phyloP scores from a whole-genome alignment of 2,329 filamentous ascomycete genomes.

The Aspergillus vadensis region DNA sequence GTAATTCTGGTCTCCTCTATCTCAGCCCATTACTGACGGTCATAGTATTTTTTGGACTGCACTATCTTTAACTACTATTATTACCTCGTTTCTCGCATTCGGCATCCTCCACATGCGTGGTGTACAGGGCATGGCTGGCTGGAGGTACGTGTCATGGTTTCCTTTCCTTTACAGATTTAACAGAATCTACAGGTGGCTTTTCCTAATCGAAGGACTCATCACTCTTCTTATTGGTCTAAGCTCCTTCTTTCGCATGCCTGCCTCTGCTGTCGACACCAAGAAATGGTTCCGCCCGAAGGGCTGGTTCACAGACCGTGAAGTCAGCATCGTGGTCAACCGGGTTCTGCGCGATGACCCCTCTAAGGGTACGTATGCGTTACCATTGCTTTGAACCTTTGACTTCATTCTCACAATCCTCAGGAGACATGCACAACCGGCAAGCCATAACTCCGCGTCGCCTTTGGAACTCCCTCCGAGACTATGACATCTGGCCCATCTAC shows the following conservation, averaged over 20 bases:
- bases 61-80: conserved; percentile 44
- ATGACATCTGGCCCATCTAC: conserved; percentile 62
- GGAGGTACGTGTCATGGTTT: conserved; percentile 48
- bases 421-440: conserved; percentile 62
- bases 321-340: conserved; percentile 63
- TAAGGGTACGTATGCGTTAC: conserved; percentile 43
- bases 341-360: conserved; percentile 62
- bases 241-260: conserved; percentile 59
- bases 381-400: neutral
- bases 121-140: conserved; percentile 36
- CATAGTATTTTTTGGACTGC: conserved; percentile 67
- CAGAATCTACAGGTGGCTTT: conserved; percentile 45
- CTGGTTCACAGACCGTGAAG: conserved; percentile 64
- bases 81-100: conserved; percentile 40
- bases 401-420: conserved; percentile 4
- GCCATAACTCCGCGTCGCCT: conserved; percentile 54
- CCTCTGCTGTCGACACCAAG: conserved; percentile 54
- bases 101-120: conserved; percentile 41
- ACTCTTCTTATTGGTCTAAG: conserved; percentile 57
- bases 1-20: conserved; percentile 6
- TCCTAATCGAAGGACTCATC: conserved; percentile 59
- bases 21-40: neutral
- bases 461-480: conserved; percentile 58
- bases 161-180: conserved; percentile 19
- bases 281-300: conserved; percentile 58